Base-by-base conservation (phyloP, 495 filamentous ascomycete genomes). In the Hyaloscypha bicolor region DNA sequence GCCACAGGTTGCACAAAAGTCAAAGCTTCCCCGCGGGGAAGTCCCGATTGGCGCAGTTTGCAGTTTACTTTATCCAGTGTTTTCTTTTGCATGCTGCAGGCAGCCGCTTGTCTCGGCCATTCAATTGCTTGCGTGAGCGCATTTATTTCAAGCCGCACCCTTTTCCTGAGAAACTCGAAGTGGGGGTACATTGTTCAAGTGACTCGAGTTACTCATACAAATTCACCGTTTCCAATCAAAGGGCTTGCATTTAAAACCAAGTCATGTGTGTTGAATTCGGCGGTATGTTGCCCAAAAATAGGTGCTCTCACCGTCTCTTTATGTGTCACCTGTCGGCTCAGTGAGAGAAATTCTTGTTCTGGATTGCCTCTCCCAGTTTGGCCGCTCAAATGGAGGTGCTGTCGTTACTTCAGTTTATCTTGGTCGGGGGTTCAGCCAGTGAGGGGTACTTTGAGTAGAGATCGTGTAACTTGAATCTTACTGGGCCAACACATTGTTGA, bases 61-160 rank as follows among this genome's bases (percentile, higher is more conserved):
- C 21, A 31, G 6, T 8, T 37, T 37, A 37, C 35, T 37, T 37
- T 12, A 56, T 29, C 6, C 53, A 56, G 53, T 31, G 53, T 25
- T 29, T 25, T 30, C 9, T 31, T 31, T 29, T 12, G 22, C 51
- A 53, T 53, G 9, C 19, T 56, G 53, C 53, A 56, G 53, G 53
- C 21, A 56, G 53, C 53, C 53, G 12, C 53, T 31, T n/a, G 42
- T 48, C 42, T 48, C 42, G 42, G 42, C 42, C 42, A 48, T 48
- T 48, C 42, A 48, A 19, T 48, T 48, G 11, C 16, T 19, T 48
- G 42, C 42, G 0, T 11, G 42, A 48, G 42, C 42, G 16, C 42
- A 48, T 48, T 48, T 12, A 14, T 48, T 48, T 19, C 16, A 4
- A 48, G 42, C 42, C 42, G 16, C 42, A 48, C 16, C 16, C 16